These are phyloP conservation scores for Suillus hirtellus DNA, from an alignment of 768 basidiomycete genomes.

Conservation along the genomic window DNA sequence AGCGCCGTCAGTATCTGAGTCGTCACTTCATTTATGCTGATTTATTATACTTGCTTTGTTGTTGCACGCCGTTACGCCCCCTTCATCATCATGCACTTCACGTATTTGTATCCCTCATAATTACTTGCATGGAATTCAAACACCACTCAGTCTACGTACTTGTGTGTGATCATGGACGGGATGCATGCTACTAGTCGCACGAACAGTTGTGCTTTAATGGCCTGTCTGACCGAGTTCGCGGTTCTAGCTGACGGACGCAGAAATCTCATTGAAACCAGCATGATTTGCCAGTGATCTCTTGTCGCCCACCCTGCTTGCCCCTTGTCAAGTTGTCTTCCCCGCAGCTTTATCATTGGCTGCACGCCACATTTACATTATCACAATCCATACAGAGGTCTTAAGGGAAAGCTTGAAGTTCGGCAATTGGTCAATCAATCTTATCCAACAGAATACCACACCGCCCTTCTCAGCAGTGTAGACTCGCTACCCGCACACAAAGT, in stretches of 20 bases:
- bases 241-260: no score
- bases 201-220: no score
- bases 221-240: no score
- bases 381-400: no score
- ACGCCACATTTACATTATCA: no score
- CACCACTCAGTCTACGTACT: conserved; percentile 3
- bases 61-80: conserved; percentile 18
- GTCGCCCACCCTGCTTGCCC: no score
- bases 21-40: conserved; percentile 6
- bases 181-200: neutral
- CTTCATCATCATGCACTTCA: conserved; percentile 10
- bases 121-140: conserved; percentile 6
- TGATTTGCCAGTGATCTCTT: no score
- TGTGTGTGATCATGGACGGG: neutral
- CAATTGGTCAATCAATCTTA: no score
- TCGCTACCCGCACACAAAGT: neutral
- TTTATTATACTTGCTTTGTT: conserved; percentile 16
- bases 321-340: no score
- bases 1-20: neutral
- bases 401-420: no score
- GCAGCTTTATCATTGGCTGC: no score
- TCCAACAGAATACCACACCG: neutral
- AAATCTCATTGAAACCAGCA: no score
- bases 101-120: conserved; percentile 9
- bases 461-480: neutral